These are phyloP conservation scores for Epichloe gansuensis DNA, from an alignment of 2,329 filamentous ascomycete species.

Conservation along the genomic window DNA sequence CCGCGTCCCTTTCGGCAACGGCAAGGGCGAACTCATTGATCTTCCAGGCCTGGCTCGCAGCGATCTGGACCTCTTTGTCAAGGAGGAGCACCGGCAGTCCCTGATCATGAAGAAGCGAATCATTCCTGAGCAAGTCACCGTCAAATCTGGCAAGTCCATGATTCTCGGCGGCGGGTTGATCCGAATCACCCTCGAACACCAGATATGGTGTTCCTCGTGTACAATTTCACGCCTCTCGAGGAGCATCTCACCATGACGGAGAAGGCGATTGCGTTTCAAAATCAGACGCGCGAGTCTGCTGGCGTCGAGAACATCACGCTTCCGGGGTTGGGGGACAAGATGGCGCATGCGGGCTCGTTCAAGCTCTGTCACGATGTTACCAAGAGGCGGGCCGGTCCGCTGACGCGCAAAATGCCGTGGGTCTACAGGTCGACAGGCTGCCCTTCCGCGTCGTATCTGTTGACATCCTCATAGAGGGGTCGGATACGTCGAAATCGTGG, in stretches of 20 bases:
- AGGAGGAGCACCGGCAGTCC: slow-evolving; percentile 49
- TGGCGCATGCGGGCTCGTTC: slow-evolving; percentile 62
- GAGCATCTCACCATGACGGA: slow-evolving; percentile 67
- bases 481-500: slow-evolving; percentile 82
- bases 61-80: slow-evolving; percentile 58
- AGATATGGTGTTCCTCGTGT: slow-evolving; percentile 59
- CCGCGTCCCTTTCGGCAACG: slow-evolving; percentile 75
- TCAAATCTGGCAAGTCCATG: slow-evolving; percentile 69
- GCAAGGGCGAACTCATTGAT: slow-evolving; percentile 84
- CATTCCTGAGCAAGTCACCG: slow-evolving; percentile 56
- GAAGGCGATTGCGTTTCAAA: slow-evolving; percentile 67
- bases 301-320: slow-evolving; percentile 52
- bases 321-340: slow-evolving; percentile 43
- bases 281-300: slow-evolving; percentile 42
- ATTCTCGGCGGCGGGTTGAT: slow-evolving; percentile 71
- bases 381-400: slow-evolving; percentile 58
- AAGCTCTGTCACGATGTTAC: slow-evolving; percentile 74
- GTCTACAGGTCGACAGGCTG: slow-evolving; percentile 52
- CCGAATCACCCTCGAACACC: slow-evolving; percentile 60
- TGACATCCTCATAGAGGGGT: slow-evolving; percentile 87
- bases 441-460: slow-evolving; percentile 70
- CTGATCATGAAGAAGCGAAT: slow-evolving; percentile 72
- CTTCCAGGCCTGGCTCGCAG: slow-evolving; percentile 74
- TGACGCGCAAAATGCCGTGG: slow-evolving; percentile 52
- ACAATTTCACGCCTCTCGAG: slow-evolving; percentile 71